Evolutionary conservation across 192 early-diverging fungal species (phyloP), one percentile per base, ranked within the genome.

Genomic region (Linnemannia hyalina): DNA sequence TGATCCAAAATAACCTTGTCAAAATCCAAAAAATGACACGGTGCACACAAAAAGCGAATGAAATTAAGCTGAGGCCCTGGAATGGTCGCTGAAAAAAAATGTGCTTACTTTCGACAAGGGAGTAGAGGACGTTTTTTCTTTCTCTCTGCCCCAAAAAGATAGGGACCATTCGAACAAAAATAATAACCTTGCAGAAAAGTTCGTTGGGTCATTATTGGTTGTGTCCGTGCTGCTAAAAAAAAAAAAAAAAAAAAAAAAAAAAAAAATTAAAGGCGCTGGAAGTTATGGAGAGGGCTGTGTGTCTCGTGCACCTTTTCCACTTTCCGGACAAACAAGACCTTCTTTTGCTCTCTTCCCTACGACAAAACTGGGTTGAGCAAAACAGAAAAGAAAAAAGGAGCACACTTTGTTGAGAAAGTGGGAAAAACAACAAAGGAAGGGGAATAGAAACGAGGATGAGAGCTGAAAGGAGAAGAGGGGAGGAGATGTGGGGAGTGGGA

Each of bases 281-380:
- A 20, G 52, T 20, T 20, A 20, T 54, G 22, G 18, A 54, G 18
- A 20, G 8, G 8, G 29, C 15, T 15, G 7, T 32, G 11, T 65
- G 60, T 65, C 60, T 65, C 60, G 60, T 65, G 60, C 60, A 4
- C 60, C 4, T 32, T 32, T 65, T 32, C 23, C 26, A 65, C 60
- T 65, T 65, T 65, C 60, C 60, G 60, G 29, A 32, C 60, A 65
- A 65, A 65, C 7, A 29, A 32, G 32, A 65, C n/a, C 26, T 4
- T 40, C 38, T 40, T 40, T 40, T 40, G 38, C 13, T 65, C 10
- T 29, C 60, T 65, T 65, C 23, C 1, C 13, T 15, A 3, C 44
- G 3, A 29, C 60, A 65, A 65, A 65, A 65, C 60, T 65, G 60
- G 60, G 60, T 65, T 65, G 29, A 65, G 23, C 60, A 65, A 57